These are phyloP conservation scores for Brassica napus DNA, from an alignment of 345 rosid species.

Conservation along the genomic window DNA sequence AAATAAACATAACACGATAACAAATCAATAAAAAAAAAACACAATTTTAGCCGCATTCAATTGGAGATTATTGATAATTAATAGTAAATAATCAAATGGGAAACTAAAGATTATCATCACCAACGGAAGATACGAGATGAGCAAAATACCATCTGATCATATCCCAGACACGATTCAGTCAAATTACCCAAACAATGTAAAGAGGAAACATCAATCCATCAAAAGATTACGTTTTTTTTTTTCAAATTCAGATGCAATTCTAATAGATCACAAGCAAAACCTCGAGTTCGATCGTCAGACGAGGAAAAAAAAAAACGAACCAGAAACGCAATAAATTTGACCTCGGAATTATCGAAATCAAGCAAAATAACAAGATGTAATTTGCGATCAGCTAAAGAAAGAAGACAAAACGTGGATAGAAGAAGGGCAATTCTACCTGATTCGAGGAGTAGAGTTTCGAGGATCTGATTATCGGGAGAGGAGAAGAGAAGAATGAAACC, in stretches of 20 bases:
- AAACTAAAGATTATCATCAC: background rate
- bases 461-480: slow-evolving; percentile 23
- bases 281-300: background rate
- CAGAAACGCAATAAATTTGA: background rate
- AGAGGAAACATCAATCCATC: slow-evolving; percentile 20
- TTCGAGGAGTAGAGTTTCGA: slow-evolving; percentile 27
- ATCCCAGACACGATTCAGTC: slow-evolving; percentile 6
- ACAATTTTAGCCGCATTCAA: background rate
- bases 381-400: background rate
- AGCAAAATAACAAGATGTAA: background rate
- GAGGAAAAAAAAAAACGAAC: background rate
- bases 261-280: background rate
- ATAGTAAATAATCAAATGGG: background rate
- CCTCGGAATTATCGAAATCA: background rate
- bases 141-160: background rate
- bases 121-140: too few species aligned
- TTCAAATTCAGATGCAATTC: background rate
- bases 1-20: background rate
- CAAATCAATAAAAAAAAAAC: background rate
- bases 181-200: background rate
- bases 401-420: background rate
- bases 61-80: background rate
- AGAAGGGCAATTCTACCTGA: slow-evolving; percentile 20
- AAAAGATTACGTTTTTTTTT: background rate
- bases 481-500: slow-evolving; percentile 25